phyloP scores from a whole-genome alignment of 1,284 basidiomycete genomes.

The Ganoderma sinense region DNA sequence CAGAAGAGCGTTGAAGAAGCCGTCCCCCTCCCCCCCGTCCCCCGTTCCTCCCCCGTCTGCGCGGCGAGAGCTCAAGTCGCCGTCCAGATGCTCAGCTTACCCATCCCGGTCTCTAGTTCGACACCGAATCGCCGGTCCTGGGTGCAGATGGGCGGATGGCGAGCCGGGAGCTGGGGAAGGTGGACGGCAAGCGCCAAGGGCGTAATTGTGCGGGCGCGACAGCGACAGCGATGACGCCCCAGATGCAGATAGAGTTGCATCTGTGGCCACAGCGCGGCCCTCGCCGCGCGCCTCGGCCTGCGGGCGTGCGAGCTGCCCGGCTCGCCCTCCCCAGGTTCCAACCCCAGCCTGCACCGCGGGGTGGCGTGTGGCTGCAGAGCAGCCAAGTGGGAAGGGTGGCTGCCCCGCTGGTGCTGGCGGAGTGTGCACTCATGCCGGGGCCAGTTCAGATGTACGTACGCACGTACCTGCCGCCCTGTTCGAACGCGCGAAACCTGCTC shows the following conservation, averaged over 20 bases:
- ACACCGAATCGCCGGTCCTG: background rate
- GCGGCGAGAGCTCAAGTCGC: slow-evolving; percentile 1
- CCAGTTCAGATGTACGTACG: slow-evolving; percentile 11
- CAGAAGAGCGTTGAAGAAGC: background rate
- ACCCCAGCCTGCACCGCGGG: background rate
- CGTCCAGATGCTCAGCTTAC: slow-evolving; percentile 5
- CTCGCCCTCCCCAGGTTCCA: no score
- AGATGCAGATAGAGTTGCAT: slow-evolving; percentile 5
- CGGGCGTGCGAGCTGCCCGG: slow-evolving; percentile 1
- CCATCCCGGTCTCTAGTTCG: background rate
- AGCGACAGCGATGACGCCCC: slow-evolving; percentile 5
- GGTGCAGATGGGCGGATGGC: background rate
- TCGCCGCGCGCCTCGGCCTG: background rate
- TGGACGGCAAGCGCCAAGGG: background rate
- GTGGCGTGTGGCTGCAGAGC: background rate
- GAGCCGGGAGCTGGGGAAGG: background rate
- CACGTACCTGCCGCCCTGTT: background rate
- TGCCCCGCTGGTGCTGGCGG: background rate
- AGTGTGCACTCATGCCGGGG: slow-evolving; percentile 1
- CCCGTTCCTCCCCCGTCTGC: slow-evolving; percentile 11
- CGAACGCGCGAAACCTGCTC: slow-evolving; percentile 9
- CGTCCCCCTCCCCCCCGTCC: background rate
- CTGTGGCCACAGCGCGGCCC: slow-evolving; percentile 2
- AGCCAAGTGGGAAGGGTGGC: background rate
- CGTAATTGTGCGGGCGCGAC: background rate